These are phyloP conservation scores for Entomortierella beljakovae DNA, from an alignment of 192 early-diverging fungal genomes.

Conservation along the genomic window DNA sequence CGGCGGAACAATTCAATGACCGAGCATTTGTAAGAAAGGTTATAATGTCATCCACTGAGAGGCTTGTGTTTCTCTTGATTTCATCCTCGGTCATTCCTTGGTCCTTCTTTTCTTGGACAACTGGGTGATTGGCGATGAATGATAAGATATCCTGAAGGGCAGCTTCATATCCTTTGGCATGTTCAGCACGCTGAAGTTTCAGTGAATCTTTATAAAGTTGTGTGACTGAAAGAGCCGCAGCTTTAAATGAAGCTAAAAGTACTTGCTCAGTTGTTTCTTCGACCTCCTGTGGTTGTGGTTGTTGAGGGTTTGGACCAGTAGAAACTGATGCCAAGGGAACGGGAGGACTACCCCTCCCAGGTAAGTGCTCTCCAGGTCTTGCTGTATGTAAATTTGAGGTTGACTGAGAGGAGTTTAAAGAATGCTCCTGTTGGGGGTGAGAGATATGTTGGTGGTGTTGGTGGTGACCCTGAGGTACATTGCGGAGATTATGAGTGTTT, in stretches of 20 bases:
- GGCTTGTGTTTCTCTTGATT: slow-evolving; percentile 35
- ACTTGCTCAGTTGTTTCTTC: slow-evolving; percentile 61
- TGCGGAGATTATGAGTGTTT: slow-evolving; percentile 4
- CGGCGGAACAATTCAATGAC: slow-evolving; percentile 33
- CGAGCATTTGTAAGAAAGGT: slow-evolving; percentile 37
- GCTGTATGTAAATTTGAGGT: background rate
- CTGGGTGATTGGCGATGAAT: slow-evolving; percentile 60
- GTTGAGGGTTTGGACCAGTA: background rate
- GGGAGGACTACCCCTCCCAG: background rate
- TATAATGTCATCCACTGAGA: slow-evolving; percentile 43
- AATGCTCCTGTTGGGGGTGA: background rate
- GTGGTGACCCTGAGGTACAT: background rate
- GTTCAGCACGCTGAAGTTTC: slow-evolving; percentile 61
- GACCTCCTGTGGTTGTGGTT: background rate
- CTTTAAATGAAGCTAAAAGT: slow-evolving; percentile 63
- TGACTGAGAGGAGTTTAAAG: background rate
- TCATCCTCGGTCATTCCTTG: slow-evolving; percentile 44
- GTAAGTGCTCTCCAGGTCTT: background rate
- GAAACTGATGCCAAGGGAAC: background rate
- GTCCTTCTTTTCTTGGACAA: slow-evolving; percentile 37
- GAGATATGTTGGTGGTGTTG: slow-evolving; percentile 22
- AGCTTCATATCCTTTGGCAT: slow-evolving; percentile 63
- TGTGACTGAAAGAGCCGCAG: slow-evolving; percentile 62
- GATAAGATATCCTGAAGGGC: slow-evolving; percentile 63
- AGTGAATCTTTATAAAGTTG: slow-evolving; percentile 67